Evolutionary conservation across 1,284 basidiomycete species (phyloP), one percentile per base, ranked within the genome.

Genomic region (Pisolithus thermaeus): DNA sequence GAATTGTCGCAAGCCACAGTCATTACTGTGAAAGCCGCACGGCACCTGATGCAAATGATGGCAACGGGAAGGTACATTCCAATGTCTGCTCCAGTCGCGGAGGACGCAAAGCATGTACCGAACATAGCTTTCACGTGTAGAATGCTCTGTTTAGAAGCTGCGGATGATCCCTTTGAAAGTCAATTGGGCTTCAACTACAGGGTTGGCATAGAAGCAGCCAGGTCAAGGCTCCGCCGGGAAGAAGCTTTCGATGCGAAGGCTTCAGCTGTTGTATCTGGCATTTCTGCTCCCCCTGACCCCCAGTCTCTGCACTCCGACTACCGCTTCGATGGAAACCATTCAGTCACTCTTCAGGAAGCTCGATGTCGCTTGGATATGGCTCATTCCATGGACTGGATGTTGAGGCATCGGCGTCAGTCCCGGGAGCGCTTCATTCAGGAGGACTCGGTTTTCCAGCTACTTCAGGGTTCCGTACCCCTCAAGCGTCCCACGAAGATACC

Each of bases 91-190:
- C 92, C 92, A 0, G 73, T 73, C 36, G 73, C 82, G 0, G 91
- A 94, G 65, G 74, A 70, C 1, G 80, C 91, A 0, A 95, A 92
- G 67, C 58, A 64, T 0, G 68, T 92, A 2, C 93, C 93, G 0
- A 73, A 75, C 43, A 62, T 97, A 40, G 71, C 71, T 3, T 65
- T 97, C 49, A 75, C 70, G 30, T 70, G 95, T 39, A 74, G 80
- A 23, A 74, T 73, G 45, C 57, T 92, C 41, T 80, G 79, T 60
- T 66, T 93, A 4, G 94, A 98, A 67, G 87, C 85, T n/a, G 81
- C 84, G 25, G 96, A 99, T 65, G 90, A 96, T 63, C 81, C 86
- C 0, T 81, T 97, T 51, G 96, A 99, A 69, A 81, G 83, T 23
- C 81, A 78, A 55, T 69, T 98, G 32, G 89, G 84, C 46, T 73